Evolutionary conservation across 2,329 filamentous ascomycete species (phyloP).

Genomic region (Tolypocladium pustulatum): DNA sequence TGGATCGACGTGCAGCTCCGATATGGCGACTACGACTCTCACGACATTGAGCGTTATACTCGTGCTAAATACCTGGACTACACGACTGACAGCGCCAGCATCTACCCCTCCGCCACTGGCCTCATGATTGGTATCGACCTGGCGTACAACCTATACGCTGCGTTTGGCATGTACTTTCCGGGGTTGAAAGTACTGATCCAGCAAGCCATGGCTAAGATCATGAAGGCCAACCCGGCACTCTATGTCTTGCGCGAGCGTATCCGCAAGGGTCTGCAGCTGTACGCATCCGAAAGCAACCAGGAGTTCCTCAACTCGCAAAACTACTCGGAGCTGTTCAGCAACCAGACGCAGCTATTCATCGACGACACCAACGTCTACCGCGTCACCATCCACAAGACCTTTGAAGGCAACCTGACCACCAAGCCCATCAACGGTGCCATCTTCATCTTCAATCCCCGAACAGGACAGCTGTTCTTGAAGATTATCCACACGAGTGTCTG

Average conservation of each 20-base stretch:
- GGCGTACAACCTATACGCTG: conserved; percentile 96
- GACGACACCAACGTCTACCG: conserved; percentile 99
- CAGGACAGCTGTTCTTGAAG: conserved; percentile 94
- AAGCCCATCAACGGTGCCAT: conserved; percentile 99
- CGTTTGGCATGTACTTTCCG: conserved; percentile 97
- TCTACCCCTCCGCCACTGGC: conserved; percentile 93
- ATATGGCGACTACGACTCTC: conserved; percentile 97
- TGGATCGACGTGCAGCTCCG: conserved; percentile 96
- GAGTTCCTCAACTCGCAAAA: conserved; percentile 99
- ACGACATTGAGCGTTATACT: conserved; percentile 96
- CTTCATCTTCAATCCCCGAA: conserved; percentile 99
- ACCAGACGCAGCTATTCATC: conserved; percentile 97
- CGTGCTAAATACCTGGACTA: conserved; percentile 98
- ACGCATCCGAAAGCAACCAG: conserved; percentile 96
- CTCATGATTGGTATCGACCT: conserved; percentile 97
- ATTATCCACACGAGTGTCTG: conserved; percentile 99
- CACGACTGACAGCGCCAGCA: conserved; percentile 96
- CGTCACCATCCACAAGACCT: conserved; percentile 99
- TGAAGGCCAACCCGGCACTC: conserved; percentile 96
- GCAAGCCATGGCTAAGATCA: conserved; percentile 98
- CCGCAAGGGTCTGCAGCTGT: conserved; percentile 92
- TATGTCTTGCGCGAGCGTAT: conserved; percentile 97
- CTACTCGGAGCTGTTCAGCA: conserved; percentile 98
- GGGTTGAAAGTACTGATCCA: conserved; percentile 91
- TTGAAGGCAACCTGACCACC: conserved; percentile 96